A percentile compares a stretch with the other conserved stretches of the same genome.
These are phyloP conservation scores for Arabis alpina DNA, from an alignment of 345 rosid genomes.

Conservation along the genomic window DNA sequence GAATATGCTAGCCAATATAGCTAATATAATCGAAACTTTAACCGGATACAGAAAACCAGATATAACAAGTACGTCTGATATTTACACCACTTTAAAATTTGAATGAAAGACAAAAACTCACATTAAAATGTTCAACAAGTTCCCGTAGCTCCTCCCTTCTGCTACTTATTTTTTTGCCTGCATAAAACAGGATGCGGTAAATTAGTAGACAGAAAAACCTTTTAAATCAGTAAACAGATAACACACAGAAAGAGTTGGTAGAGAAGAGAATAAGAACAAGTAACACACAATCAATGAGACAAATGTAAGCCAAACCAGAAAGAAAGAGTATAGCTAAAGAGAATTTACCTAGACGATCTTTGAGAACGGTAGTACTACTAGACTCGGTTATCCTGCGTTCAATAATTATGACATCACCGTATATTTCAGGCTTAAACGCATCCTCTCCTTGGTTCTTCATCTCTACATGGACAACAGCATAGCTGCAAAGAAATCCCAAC, in stretches of 20 bases:
- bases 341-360: constrained; percentile 68
- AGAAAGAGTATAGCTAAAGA: constrained; percentile 13
- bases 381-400: constrained; percentile 85
- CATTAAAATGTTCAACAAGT: constrained; percentile 88
- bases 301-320: background rate
- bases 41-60: constrained; percentile 2
- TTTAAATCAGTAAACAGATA: background rate
- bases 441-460: constrained; percentile 80
- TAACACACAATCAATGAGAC: background rate
- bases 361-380: constrained; percentile 57
- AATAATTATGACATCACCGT: constrained; percentile 66
- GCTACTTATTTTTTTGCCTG: constrained; percentile 81
- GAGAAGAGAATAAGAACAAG: constrained; percentile 9
- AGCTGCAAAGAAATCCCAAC: constrained; percentile 50
- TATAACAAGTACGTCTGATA: constrained; percentile 11
- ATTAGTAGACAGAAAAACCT: constrained; percentile 8
- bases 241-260: constrained; percentile 6
- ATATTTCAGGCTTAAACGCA: constrained; percentile 72
- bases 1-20: constrained; percentile 10
- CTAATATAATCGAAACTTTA: background rate
- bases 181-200: constrained; percentile 16
- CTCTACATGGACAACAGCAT: constrained; percentile 75
- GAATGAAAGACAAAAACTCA: constrained; percentile 47
- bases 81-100: background rate
- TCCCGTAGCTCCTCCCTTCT: constrained; percentile 86